phyloP scores from a whole-genome alignment of 2,329 filamentous ascomycete genomes.

The Sporothrix luriei region DNA sequence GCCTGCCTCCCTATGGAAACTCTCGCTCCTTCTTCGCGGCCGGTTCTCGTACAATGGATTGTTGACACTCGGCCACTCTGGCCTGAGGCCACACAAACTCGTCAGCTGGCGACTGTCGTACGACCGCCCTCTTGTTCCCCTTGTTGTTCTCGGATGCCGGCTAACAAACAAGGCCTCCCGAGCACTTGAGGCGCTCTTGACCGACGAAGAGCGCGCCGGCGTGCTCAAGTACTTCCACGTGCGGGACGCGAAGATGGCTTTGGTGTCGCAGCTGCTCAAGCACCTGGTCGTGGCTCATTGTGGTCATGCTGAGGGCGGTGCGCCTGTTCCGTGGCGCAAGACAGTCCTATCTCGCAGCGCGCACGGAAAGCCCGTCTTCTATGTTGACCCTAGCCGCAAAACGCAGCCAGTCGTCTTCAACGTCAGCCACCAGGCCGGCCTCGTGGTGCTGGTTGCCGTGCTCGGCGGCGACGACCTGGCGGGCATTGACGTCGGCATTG shows the following conservation, averaged over 20 bases:
- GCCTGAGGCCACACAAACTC: slow-evolving; percentile 55
- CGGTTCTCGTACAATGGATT: slow-evolving; percentile 60
- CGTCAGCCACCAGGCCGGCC: slow-evolving; percentile 74
- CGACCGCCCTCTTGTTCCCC: slow-evolving; percentile 35
- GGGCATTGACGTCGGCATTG: slow-evolving; percentile 63
- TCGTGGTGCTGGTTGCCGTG: slow-evolving; percentile 68
- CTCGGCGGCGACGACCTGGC: slow-evolving; percentile 46
- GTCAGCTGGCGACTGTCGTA: slow-evolving; percentile 53
- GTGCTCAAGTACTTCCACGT: slow-evolving; percentile 66
- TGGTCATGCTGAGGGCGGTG: slow-evolving; percentile 43
- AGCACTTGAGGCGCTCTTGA: slow-evolving; percentile 54
- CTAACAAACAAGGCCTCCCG: slow-evolving; percentile 40
- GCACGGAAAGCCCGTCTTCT: slow-evolving; percentile 58
- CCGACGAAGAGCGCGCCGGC: slow-evolving; percentile 56
- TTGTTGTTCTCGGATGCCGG: not conserved
- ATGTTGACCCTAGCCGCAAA: slow-evolving; percentile 45
- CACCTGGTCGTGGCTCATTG: slow-evolving; percentile 64
- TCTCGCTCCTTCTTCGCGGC: slow-evolving; percentile 31
- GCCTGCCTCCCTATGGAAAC: slow-evolving; percentile 25
- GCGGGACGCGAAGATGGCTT: slow-evolving; percentile 72
- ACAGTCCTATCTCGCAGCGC: slow-evolving; percentile 60
- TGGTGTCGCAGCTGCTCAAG: slow-evolving; percentile 74
- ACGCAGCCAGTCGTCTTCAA: slow-evolving; percentile 66
- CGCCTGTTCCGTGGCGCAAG: slow-evolving; percentile 59
- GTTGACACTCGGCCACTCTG: slow-evolving; percentile 63